Conservation (phyloP, 352 stramenopile genomes). For the Globisporangium orthogonon region DNA sequence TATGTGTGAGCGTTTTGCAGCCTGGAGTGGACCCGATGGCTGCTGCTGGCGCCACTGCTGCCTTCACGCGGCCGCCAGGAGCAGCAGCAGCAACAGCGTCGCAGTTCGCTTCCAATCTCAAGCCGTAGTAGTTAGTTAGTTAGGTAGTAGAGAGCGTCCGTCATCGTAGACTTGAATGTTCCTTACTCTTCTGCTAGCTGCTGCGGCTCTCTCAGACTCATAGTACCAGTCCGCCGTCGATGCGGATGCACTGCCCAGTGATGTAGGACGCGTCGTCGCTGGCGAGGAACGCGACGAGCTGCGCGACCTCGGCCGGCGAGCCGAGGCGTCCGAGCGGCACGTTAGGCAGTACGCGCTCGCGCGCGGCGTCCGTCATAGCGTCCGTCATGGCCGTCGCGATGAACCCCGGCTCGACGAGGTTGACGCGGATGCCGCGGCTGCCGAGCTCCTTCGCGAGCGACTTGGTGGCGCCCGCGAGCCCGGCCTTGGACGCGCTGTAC, state of each 20-base stretch:
- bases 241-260: conserved; percentile 76
- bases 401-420: conserved; percentile 84
- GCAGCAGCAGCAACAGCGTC: not conserved
- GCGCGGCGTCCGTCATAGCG: conserved; percentile 42
- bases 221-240: conserved; percentile 74
- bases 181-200: not conserved
- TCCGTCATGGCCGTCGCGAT: conserved; percentile 81
- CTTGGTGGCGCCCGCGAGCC: conserved; percentile 64
- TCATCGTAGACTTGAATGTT: not conserved
- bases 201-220: conserved; percentile 8
- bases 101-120: conserved; percentile 15
- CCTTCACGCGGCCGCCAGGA: not conserved
- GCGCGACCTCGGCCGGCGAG: conserved; percentile 59
- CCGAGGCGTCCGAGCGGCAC: conserved; percentile 64
- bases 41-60: not conserved
- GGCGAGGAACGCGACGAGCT: conserved; percentile 73
- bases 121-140: conserved; percentile 1
- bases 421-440: conserved; percentile 79
- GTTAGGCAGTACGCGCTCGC: conserved; percentile 34
- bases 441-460: conserved; percentile 83
- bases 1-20: too few species aligned
- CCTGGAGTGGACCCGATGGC: not conserved
- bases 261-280: conserved; percentile 79
- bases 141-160: too few species aligned
- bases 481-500: conserved; percentile 82